phyloP scores from a whole-genome alignment of 83 land plant species.

The Picea mariana region DNA sequence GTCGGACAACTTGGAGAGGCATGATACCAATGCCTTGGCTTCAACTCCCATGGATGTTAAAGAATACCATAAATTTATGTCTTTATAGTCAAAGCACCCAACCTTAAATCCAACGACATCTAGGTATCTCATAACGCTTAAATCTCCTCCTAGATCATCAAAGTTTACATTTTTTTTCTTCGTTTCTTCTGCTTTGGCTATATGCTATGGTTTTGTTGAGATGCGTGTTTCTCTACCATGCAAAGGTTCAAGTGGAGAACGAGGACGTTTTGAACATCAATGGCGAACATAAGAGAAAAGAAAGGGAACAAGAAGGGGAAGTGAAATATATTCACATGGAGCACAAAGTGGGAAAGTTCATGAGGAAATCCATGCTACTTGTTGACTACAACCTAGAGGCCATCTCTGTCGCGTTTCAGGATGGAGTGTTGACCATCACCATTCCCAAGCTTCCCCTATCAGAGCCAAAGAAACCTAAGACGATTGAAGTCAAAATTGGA shows the following conservation, averaged over 20 bases:
- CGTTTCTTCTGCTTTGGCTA: neutral
- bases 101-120: constrained; percentile 36
- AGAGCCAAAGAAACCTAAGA: constrained; percentile 75
- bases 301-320: constrained; percentile 30
- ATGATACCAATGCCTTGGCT: constrained; percentile 52
- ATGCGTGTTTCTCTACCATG: neutral
- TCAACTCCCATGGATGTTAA: constrained; percentile 49
- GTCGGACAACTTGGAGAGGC: constrained; percentile 43
- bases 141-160: too few species aligned
- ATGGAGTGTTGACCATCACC: constrained; percentile 68
- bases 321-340: constrained; percentile 64
- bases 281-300: constrained; percentile 43
- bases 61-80: constrained; percentile 32
- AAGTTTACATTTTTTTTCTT: neutral
- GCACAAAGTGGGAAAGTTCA: constrained; percentile 58
- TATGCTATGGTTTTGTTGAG: too few species aligned
- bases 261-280: constrained; percentile 40
- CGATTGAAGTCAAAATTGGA: too few species aligned
- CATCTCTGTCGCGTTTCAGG: constrained; percentile 53
- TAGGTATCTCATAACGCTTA: constrained; percentile 9
- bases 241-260: constrained; percentile 40
- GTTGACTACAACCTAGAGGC: constrained; percentile 50
- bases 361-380: constrained; percentile 69
- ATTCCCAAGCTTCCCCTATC: constrained; percentile 78
- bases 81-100: constrained; percentile 52